Conservation (phyloP, 75 land plant genomes). For the Sequoia sempervirens region DNA sequence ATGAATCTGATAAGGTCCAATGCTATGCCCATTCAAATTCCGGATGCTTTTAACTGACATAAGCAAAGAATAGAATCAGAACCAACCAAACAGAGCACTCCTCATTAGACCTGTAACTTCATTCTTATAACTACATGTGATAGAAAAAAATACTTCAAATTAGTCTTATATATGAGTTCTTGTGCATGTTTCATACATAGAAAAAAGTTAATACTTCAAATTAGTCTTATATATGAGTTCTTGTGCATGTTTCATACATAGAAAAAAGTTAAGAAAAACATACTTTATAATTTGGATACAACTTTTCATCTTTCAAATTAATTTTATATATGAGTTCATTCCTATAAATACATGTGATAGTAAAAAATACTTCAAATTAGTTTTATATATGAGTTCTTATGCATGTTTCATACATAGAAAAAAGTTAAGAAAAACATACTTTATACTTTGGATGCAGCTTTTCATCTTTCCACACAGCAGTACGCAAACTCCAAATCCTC, state of each 20-base stretch:
- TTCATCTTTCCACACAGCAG: neutral
- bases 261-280: neutral
- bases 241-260: too few species aligned
- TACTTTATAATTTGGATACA: neutral
- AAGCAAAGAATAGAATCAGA: conserved; percentile 9
- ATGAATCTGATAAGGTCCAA: conserved; percentile 94
- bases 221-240: too few species aligned
- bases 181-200: neutral
- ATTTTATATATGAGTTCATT: neutral
- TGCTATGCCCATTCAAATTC: conserved; percentile 97
- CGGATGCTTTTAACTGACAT: conserved; percentile 87
- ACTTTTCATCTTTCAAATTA: neutral
- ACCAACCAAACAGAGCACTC: neutral
- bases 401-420: neutral
- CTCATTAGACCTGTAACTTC: neutral
- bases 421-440: neutral
- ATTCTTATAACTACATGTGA: neutral
- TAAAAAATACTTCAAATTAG: neutral
- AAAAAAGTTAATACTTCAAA: too few species aligned
- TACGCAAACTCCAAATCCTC: neutral
- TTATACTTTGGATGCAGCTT: neutral
- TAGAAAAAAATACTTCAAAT: neutral
- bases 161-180: neutral
- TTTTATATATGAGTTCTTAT: too few species aligned
- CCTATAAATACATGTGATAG: neutral